Evolutionary conservation across 2,329 filamentous ascomycete species (phyloP).

Genomic region (Fusarium sp.): DNA sequence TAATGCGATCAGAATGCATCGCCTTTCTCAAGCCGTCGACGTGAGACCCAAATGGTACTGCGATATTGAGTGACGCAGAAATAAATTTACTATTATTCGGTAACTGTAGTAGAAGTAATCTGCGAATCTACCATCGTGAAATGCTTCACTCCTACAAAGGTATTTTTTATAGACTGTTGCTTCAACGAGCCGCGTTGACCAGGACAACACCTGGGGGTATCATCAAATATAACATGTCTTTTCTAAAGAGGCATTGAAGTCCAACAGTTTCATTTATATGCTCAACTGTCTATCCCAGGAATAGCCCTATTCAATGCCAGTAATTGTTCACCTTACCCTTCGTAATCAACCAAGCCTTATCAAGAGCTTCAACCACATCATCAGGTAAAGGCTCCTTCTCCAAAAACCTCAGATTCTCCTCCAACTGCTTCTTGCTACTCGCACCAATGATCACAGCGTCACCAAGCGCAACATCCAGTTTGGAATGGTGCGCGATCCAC

Average conservation of each 20-base stretch:
- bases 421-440: constrained; percentile 62
- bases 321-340: constrained; percentile 9
- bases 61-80: background rate
- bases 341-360: constrained; percentile 6
- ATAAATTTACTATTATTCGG: background rate
- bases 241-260: no score
- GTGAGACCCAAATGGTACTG: background rate
- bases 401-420: constrained; percentile 57
- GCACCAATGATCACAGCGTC: constrained; percentile 67
- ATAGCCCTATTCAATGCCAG: background rate
- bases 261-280: no score
- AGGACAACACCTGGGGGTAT: no score
- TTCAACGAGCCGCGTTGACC: no score
- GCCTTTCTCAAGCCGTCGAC: background rate
- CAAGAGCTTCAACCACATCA: constrained; percentile 71
- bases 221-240: no score
- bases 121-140: no score
- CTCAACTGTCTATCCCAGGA: no score
- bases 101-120: no score
- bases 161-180: no score
- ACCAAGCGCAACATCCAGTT: constrained; percentile 53
- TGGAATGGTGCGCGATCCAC: constrained; percentile 75
- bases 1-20: background rate
- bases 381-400: constrained; percentile 76
- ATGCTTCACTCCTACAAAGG: no score